A percentile compares a stretch with the other conserved stretches of the same genome.
Evolutionary conservation across 202 grass and related monocot genomes (phyloP).

Genomic region (Sporobolus alterniflorus): DNA sequence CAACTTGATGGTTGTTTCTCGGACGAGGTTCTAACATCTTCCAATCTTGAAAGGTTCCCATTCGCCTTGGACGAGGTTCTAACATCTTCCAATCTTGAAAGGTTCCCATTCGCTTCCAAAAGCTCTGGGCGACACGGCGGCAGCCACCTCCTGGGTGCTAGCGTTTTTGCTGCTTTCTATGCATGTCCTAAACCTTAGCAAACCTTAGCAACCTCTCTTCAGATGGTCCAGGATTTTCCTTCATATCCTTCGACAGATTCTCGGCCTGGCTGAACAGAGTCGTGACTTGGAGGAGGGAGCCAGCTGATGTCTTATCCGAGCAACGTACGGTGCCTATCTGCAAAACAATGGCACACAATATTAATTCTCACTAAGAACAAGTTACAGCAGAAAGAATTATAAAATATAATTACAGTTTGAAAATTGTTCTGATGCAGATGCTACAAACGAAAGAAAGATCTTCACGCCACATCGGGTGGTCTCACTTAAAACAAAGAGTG

Average conservation of each 20-base stretch:
- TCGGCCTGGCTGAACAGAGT: constrained; percentile 80
- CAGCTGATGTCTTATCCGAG: constrained; percentile 81
- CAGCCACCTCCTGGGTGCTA: constrained; percentile 54
- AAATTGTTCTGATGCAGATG: too few species aligned
- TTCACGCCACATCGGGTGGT: too few species aligned
- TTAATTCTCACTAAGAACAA: too few species aligned
- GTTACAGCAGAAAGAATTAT: too few species aligned
- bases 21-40: too few species aligned
- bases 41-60: constrained; percentile 58
- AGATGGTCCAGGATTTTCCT: constrained; percentile 62
- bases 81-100: constrained; percentile 66
- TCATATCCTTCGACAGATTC: constrained; percentile 75
- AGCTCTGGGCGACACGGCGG: constrained; percentile 71
- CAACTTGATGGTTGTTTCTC: too few species aligned
- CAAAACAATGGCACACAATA: not conserved
- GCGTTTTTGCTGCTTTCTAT: constrained; percentile 85
- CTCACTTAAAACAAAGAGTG: too few species aligned
- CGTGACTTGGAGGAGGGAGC: constrained; percentile 84
- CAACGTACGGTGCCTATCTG: constrained; percentile 84
- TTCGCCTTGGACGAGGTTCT: too few species aligned
- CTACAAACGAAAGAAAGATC: too few species aligned
- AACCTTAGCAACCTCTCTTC: too few species aligned
- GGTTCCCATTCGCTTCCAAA: constrained; percentile 62
- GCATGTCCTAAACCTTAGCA: too few species aligned
- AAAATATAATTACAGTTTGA: too few species aligned